Evolutionary conservation across 2,329 filamentous ascomycete genomes (phyloP).

Genomic region (Sporothrix humicola): DNA sequence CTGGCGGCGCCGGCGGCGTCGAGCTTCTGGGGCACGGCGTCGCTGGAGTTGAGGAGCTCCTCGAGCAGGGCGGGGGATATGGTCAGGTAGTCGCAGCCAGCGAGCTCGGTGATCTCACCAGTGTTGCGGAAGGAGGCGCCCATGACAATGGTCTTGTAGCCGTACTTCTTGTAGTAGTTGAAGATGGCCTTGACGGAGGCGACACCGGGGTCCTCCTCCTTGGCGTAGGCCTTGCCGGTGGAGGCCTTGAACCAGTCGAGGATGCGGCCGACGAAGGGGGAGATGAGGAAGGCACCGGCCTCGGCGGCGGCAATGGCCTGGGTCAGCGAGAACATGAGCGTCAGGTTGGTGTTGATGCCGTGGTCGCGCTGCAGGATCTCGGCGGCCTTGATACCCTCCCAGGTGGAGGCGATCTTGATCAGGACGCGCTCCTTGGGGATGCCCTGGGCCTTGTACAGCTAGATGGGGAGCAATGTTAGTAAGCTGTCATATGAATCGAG

Average conservation of each 20-base stretch:
- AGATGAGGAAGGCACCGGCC: constrained; percentile 96
- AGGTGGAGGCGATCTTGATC: constrained; percentile 99
- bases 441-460: constrained; percentile 94
- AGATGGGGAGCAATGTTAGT: constrained; percentile 36
- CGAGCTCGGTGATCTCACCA: constrained; percentile 97
- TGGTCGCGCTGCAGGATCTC: constrained; percentile 96
- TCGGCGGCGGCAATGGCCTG: constrained; percentile 97
- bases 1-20: constrained; percentile 68
- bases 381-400: constrained; percentile 99
- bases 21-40: constrained; percentile 89
- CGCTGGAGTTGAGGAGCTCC: constrained; percentile 85
- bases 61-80: constrained; percentile 96
- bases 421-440: constrained; percentile 92
- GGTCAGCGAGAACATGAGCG: constrained; percentile 94
- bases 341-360: constrained; percentile 97
- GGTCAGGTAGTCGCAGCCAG: constrained; percentile 98
- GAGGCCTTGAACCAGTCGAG: constrained; percentile 99
- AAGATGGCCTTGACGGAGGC: constrained; percentile 91
- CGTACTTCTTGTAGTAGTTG: constrained; percentile 99
- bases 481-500: too few relatives aligned
- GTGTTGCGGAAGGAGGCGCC: constrained; percentile 96
- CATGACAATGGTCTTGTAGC: constrained; percentile 99
- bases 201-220: constrained; percentile 94
- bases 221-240: constrained; percentile 89
- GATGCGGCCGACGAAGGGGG: constrained; percentile 98